A percentile compares a stretch with the other conserved stretches of the same genome.
These are phyloP conservation scores for Sisymbrium altissimum DNA, from an alignment of 345 rosid species.

Conservation along the genomic window DNA sequence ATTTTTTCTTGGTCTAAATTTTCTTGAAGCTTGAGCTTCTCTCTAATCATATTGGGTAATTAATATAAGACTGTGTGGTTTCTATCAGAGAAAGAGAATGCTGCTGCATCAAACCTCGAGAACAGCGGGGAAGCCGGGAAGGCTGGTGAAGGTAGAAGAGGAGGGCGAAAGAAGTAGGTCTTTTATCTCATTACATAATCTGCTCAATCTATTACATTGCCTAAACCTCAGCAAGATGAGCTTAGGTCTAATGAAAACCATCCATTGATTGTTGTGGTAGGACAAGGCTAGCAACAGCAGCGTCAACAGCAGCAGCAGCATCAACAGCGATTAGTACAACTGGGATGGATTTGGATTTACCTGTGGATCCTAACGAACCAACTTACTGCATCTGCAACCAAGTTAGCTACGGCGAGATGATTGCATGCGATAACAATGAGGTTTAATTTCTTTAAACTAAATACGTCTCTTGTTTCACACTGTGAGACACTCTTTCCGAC, in stretches of 20 bases:
- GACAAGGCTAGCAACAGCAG: constrained; percentile 63
- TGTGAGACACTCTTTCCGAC: neutral
- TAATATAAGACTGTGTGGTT: neutral
- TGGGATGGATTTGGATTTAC: constrained; percentile 84
- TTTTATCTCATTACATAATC: neutral
- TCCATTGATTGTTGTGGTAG: constrained; percentile 39
- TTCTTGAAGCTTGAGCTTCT: constrained; percentile 8
- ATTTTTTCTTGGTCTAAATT: neutral
- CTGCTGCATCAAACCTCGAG: constrained; percentile 48
- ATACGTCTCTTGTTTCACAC: neutral
- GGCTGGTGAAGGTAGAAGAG: constrained; percentile 74
- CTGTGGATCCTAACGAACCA: constrained; percentile 96
- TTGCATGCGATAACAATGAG: constrained; percentile 88
- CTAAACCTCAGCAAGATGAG: neutral
- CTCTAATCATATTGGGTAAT: neutral
- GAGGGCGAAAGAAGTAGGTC: constrained; percentile 90
- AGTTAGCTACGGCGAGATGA: constrained; percentile 97
- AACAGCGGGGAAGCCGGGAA: constrained; percentile 58
- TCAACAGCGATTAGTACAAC: constrained; percentile 56
- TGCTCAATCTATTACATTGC: neutral
- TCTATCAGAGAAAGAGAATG: constrained; percentile 60
- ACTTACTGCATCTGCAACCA: constrained; percentile 93
- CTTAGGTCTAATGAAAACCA: neutral
- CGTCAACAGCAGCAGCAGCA: constrained; percentile 34
- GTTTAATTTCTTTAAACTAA: constrained; percentile 28